phyloP scores from a whole-genome alignment of 2,329 filamentous ascomycete species.

The Pseudogymnoascus sp. region DNA sequence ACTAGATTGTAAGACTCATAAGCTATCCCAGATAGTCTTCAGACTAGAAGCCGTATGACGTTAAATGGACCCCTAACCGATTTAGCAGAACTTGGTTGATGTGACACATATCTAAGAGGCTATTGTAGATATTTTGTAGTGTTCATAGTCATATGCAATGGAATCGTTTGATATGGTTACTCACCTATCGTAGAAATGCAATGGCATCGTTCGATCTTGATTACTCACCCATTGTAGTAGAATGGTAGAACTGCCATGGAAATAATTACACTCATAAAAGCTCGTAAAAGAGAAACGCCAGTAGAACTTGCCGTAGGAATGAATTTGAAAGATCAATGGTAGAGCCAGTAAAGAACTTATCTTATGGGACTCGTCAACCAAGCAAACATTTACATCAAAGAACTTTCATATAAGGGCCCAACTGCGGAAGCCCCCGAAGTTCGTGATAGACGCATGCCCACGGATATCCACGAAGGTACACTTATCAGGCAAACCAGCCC shows the following conservation, averaged over 20 bases:
- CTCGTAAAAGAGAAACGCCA: not conserved
- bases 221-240: not conserved
- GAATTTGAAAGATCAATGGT: not conserved
- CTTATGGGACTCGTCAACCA: not conserved
- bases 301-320: not conserved
- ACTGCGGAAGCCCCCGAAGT: not conserved
- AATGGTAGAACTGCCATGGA: not conserved
- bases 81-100: not conserved
- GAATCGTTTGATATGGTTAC: not conserved
- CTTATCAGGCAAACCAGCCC: not conserved
- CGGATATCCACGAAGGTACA: not conserved
- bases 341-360: not conserved
- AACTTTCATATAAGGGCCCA: not conserved
- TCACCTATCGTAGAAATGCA: not conserved
- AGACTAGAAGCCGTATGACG: not conserved
- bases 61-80: not conserved
- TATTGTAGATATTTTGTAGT: not conserved
- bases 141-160: not conserved
- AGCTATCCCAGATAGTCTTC: not conserved
- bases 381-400: not conserved
- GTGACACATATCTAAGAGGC: not conserved
- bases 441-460: not conserved
- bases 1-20: not conserved
- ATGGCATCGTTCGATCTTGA: no score
- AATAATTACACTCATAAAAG: not conserved